Percentiles rank a stretch among this genome's conserved stretches.
Evolutionary conservation across 345 rosid genomes (phyloP).

Genomic region (Bretschneidera sinensis): DNA sequence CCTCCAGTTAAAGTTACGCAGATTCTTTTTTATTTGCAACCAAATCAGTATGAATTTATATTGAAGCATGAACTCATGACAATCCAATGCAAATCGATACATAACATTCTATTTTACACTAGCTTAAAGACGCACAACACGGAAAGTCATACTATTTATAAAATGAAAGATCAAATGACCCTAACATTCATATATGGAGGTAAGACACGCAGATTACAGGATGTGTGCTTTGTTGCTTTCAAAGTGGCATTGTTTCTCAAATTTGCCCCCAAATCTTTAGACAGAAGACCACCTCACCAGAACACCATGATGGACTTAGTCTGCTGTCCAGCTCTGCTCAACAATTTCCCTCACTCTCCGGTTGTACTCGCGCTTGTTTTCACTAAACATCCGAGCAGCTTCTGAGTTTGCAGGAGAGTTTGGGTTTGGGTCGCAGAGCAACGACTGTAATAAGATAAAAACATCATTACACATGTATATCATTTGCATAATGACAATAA

Average conservation of each 20-base stretch:
- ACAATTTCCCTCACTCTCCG: conserved; percentile 58
- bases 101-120: conserved; percentile 18
- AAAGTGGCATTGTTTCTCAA: neutral
- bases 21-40: too few species aligned
- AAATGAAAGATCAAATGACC: conserved; percentile 7
- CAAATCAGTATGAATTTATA: too few species aligned
- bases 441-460: conserved; percentile 33
- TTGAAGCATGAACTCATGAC: too few species aligned
- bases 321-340: conserved; percentile 78
- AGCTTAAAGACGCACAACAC: conserved; percentile 14
- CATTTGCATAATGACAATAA: too few species aligned
- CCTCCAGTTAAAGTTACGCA: too few species aligned
- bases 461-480: too few species aligned
- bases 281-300: neutral
- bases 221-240: neutral
- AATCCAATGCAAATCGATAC: conserved; percentile 17
- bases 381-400: conserved; percentile 74
- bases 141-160: conserved; percentile 5
- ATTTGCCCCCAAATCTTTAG: conserved; percentile 12
- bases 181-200: conserved; percentile 8
- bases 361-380: conserved; percentile 67
- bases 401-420: conserved; percentile 81
- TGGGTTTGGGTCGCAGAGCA: conserved; percentile 78
- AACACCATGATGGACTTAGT: conserved; percentile 16
- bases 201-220: conserved; percentile 1